Percentiles rank a stretch among this genome's conserved stretches.
Evolutionary conservation across 2,329 filamentous ascomycete genomes (phyloP).

Genomic region (Beauveria sp.): DNA sequence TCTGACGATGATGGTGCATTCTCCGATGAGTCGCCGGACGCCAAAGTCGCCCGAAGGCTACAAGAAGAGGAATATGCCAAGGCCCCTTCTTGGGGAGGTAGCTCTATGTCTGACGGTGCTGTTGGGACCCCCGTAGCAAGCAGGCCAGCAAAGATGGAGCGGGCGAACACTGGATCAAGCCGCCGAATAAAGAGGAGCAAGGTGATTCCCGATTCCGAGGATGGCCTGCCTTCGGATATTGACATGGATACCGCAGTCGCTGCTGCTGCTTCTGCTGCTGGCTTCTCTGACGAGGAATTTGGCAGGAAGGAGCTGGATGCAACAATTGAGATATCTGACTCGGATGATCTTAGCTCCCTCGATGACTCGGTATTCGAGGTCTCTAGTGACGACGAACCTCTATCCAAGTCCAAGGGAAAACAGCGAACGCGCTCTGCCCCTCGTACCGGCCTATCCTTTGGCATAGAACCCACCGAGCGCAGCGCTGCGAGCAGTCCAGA

Average conservation of each 20-base stretch:
- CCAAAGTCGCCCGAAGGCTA: conserved; percentile 25
- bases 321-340: conserved; percentile 13
- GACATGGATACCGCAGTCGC: conserved; percentile 27
- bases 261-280: conserved; percentile 16
- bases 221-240: conserved; percentile 16
- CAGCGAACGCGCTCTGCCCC: background rate
- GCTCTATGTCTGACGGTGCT: background rate
- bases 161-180: conserved; percentile 11
- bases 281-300: conserved; percentile 13
- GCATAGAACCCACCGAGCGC: background rate
- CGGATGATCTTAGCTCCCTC: conserved; percentile 13
- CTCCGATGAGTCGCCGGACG: conserved; percentile 20
- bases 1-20: conserved; percentile 29
- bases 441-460: background rate
- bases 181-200: conserved; percentile 24
- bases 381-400: conserved; percentile 24
- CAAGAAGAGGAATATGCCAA: conserved; percentile 26
- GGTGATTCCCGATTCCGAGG: conserved; percentile 24
- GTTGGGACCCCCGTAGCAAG: conserved; percentile 9
- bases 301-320: conserved; percentile 11
- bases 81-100: conserved; percentile 6
- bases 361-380: conserved; percentile 13
- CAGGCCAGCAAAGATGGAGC: conserved; percentile 20
- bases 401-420: conserved; percentile 17
- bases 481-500: background rate